phyloP scores from a whole-genome alignment of 1,284 basidiomycete genomes.

The Ganoderma lucidum region DNA sequence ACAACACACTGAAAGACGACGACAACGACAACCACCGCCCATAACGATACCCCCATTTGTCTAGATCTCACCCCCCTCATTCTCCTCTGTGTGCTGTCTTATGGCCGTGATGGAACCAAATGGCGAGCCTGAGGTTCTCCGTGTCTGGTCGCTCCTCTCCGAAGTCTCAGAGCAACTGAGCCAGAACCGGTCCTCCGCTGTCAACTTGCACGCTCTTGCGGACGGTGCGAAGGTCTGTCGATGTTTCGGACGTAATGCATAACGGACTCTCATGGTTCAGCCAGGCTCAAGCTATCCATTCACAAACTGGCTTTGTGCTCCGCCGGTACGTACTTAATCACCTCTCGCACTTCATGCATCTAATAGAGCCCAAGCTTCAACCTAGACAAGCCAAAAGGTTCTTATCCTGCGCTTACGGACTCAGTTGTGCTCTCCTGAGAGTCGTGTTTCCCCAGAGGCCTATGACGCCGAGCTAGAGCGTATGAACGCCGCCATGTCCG shows the following conservation, averaged over 20 bases:
- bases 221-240: constrained; percentile 80
- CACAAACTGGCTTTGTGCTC: constrained; percentile 91
- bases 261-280: constrained; percentile 6
- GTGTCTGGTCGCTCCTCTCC: constrained; percentile 78
- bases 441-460: constrained; percentile 63
- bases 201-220: constrained; percentile 67
- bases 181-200: constrained; percentile 73
- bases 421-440: not conserved
- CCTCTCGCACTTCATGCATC: constrained; percentile 1
- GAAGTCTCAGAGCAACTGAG: constrained; percentile 88
- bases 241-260: not conserved
- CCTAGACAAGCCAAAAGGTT: constrained; percentile 89
- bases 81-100: not conserved
- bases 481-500: constrained; percentile 83
- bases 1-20: not conserved
- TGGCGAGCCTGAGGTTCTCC: constrained; percentile 64
- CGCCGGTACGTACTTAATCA: constrained; percentile 62
- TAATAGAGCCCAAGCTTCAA: constrained; percentile 70
- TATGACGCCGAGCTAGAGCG: constrained; percentile 94
- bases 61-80: not conserved
- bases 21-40: not conserved
- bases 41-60: not conserved
- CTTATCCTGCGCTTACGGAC: not conserved
- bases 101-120: constrained; percentile 49
- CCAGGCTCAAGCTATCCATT: constrained; percentile 71